Evolutionary conservation across 2,329 filamentous ascomycete species (phyloP).

Genomic region (Knoxdaviesia proteae): DNA sequence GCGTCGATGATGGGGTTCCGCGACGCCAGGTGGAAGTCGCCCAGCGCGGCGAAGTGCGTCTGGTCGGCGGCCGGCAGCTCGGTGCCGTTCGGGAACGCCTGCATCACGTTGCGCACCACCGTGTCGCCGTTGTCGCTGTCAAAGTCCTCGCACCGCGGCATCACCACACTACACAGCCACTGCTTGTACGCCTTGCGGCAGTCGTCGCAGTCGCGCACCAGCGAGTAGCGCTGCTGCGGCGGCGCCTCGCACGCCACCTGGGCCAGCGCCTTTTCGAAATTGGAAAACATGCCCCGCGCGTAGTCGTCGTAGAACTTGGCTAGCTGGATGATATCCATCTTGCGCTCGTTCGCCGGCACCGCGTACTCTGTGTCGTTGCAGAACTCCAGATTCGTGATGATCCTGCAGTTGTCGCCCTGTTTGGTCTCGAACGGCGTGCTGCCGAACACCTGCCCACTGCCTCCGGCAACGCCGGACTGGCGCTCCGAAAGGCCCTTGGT

Average conservation of each 20-base stretch:
- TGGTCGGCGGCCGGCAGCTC: conserved; percentile 17
- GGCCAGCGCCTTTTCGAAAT: conserved; percentile 63
- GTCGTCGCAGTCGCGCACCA: conserved; percentile 54
- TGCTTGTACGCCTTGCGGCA: conserved; percentile 69
- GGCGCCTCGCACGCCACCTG: conserved; percentile 72
- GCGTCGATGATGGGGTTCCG: conserved; percentile 56
- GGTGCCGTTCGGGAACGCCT: conserved; percentile 50
- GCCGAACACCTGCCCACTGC: conserved; percentile 58
- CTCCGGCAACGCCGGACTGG: conserved; percentile 27
- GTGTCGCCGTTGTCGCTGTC: conserved; percentile 25
- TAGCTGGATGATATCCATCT: conserved; percentile 37
- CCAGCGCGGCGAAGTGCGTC: conserved; percentile 11
- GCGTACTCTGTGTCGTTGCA: conserved; percentile 80
- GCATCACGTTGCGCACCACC: conserved; percentile 45
- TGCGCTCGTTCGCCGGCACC: conserved; percentile 58
- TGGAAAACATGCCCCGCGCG: conserved; percentile 45
- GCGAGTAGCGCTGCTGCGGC: conserved; percentile 55
- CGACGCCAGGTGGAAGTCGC: conserved; percentile 25
- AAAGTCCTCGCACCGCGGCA: conserved; percentile 83
- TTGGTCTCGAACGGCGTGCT: conserved; percentile 61
- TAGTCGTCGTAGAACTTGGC: conserved; percentile 59
- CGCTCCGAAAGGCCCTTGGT: conserved; percentile 22
- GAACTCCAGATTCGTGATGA: conserved; percentile 74
- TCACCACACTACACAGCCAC: conserved; percentile 86
- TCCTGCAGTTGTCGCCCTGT: conserved; percentile 60